Evolutionary conservation across 2,329 filamentous ascomycete species (phyloP).

Genomic region (Fusarium nelsonii): DNA sequence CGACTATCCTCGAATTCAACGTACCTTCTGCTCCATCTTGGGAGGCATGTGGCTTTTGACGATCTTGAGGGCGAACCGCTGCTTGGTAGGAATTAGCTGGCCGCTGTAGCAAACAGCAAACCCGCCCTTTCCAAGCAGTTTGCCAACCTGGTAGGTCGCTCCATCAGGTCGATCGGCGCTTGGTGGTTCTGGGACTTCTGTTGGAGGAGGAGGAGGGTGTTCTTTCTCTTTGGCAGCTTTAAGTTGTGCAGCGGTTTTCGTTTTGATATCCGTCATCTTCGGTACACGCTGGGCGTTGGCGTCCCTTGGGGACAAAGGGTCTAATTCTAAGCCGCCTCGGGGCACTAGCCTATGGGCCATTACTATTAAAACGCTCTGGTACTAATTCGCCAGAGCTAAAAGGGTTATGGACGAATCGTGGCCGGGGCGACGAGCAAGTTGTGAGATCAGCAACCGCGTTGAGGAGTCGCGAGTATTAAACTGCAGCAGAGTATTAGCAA

Average conservation of each 20-base stretch:
- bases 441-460: constrained; percentile 35
- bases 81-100: constrained; percentile 73
- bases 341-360: constrained; percentile 64
- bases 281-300: constrained; percentile 70
- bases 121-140: constrained; percentile 81
- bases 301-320: constrained; percentile 74
- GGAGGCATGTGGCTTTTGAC: constrained; percentile 85
- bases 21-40: constrained; percentile 87
- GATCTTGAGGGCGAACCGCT: constrained; percentile 82
- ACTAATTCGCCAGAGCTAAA: constrained; percentile 3
- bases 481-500: constrained; percentile 29
- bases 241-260: constrained; percentile 64
- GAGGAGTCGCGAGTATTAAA: constrained; percentile 28
- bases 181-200: constrained; percentile 70
- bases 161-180: constrained; percentile 77
- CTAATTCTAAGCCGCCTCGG: constrained; percentile 67
- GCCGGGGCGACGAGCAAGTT: constrained; percentile 18
- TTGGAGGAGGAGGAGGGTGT: constrained; percentile 73
- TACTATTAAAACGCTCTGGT: constrained; percentile 16
- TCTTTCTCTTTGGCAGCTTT: constrained; percentile 74
- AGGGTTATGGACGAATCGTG: constrained; percentile 9
- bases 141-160: constrained; percentile 79
- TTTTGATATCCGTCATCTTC: constrained; percentile 63
- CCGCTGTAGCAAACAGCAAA: constrained; percentile 86
- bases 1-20: constrained; percentile 15